Conservation (phyloP, 805 yeast species). For the Metschnikowia koreensis region DNA sequence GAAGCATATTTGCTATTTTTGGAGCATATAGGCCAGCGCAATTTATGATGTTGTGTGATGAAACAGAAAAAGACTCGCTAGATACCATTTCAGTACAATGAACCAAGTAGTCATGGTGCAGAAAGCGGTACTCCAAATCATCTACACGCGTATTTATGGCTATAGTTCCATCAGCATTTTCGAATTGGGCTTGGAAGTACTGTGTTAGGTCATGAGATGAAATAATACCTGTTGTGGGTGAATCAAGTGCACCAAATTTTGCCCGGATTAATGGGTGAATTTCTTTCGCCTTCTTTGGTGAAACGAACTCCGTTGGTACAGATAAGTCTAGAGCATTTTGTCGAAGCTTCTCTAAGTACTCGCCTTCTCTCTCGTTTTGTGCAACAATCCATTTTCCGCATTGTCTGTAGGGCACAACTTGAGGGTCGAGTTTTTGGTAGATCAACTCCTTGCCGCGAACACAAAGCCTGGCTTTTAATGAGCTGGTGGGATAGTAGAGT, state of each 20-base stretch:
- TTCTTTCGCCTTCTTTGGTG: constrained; percentile 41
- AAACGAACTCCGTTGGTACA: constrained; percentile 57
- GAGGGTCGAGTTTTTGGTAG: constrained; percentile 40
- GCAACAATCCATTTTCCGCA: constrained; percentile 92
- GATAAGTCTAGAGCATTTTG: constrained; percentile 49
- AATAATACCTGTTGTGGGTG: constrained; percentile 83
- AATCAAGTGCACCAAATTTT: constrained; percentile 55
- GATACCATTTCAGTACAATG: constrained; percentile 28
- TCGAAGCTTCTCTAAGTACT: constrained; percentile 54
- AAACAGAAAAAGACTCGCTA: constrained; percentile 38
- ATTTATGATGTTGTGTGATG: constrained; percentile 62
- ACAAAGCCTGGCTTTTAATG: constrained; percentile 69
- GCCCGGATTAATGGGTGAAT: constrained; percentile 72
- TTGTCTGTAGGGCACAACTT: constrained; percentile 48
- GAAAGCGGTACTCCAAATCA: constrained; percentile 29
- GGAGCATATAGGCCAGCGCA: constrained; percentile 81
- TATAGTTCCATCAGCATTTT: constrained; percentile 59
- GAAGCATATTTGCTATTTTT: constrained; percentile 61
- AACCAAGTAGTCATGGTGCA: constrained; percentile 23
- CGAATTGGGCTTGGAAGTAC: constrained; percentile 54
- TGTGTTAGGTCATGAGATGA: constrained; percentile 76
- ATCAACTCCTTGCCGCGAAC: constrained; percentile 70
- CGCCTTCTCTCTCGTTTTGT: constrained; percentile 61
- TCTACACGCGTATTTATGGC: constrained; percentile 61
- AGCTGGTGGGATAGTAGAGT: constrained; percentile 68